Conservation (phyloP, 1,284 basidiomycete genomes). For the Sanghuangporus sanghuang region DNA sequence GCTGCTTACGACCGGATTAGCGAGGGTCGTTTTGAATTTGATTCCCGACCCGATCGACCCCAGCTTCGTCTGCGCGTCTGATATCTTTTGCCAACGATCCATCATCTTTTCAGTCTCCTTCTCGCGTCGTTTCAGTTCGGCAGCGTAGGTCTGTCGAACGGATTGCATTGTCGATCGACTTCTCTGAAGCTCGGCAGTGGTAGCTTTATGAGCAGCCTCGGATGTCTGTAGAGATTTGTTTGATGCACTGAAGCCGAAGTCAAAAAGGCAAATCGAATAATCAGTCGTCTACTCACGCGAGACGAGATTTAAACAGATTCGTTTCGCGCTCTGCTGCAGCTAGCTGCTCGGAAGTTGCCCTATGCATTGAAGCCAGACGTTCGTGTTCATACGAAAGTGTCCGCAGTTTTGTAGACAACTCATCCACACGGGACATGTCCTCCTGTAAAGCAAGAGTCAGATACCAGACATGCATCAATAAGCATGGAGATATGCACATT, state of each 20-base stretch:
- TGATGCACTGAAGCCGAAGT: slow-evolving; percentile 38
- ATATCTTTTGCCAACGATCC: slow-evolving; percentile 72
- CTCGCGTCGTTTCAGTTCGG: slow-evolving; percentile 78
- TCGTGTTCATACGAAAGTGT: slow-evolving; percentile 83
- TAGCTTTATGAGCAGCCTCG: slow-evolving; percentile 64
- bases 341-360: slow-evolving; percentile 48
- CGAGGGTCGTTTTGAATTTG: slow-evolving; percentile 31
- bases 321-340: slow-evolving; percentile 71
- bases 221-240: slow-evolving; percentile 50
- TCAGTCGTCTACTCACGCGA: slow-evolving; percentile 45
- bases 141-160: slow-evolving; percentile 59
- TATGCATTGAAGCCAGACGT: slow-evolving; percentile 62
- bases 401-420: slow-evolving; percentile 67
- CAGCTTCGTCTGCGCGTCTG: slow-evolving; percentile 60
- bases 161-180: slow-evolving; percentile 58
- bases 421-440: slow-evolving; percentile 78
- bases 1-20: slow-evolving; percentile 48
- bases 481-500: slow-evolving; percentile 51
- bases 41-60: slow-evolving; percentile 42
- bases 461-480: not conserved
- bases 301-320: slow-evolving; percentile 64
- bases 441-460: slow-evolving; percentile 39
- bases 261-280: not conserved
- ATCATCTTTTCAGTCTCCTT: slow-evolving; percentile 74
- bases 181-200: slow-evolving; percentile 61